Base-by-base conservation (phyloP, 306 rosid genomes). In the Notholithocarpus densiflorus region DNA sequence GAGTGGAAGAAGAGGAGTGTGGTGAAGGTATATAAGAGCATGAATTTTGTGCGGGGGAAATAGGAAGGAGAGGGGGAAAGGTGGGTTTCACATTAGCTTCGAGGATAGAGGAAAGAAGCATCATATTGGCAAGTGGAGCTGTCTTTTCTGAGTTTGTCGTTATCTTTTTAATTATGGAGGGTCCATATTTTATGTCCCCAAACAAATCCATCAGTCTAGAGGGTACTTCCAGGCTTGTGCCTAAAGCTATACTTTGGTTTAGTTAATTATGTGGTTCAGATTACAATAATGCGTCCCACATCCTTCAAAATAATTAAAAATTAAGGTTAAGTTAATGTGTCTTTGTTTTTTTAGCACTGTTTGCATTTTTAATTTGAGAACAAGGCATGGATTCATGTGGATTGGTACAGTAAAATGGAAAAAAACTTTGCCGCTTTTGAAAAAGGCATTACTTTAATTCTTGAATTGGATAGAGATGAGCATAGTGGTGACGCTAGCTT, bases 1-100 rank as follows among this genome's bases (percentile, higher is more conserved):
- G 83, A 81, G 78, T 75, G 74, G 86, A 77, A 73, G 60, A 17
- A 0, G 13, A 26, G 3, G 79, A 80, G 89, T 54, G 84, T 55
- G 43, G 26, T 2, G 57, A 8, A 20, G 54, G 18, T 69, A 76
- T 74, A 69, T 71, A 61, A 18, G 51, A 51, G 60, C 3, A 15
- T 8, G 62, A 29, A 43, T 53, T 19, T 29, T 3, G 53, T 18
- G 26, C 14, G 11, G 7, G 7, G 31, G 29, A 48, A 48, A 48
- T 48, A 13, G 53, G 53, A 48, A 48, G 27, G 34, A 24, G 20
- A 17, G 56, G 11, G n/a, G 4, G 3, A 14, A 15, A 1, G 48
- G 8, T 18, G 57, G 37, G 82, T 18, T 83, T 83, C 91, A 17
- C 4, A 6, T 32, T 12, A 27, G 81, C 14, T 85, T 88, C 89